Percentiles rank a stretch among this genome's conserved stretches.
These are phyloP conservation scores for Chytriomyces sp. DNA, from an alignment of 192 early-diverging fungal genomes.

Conservation along the genomic window DNA sequence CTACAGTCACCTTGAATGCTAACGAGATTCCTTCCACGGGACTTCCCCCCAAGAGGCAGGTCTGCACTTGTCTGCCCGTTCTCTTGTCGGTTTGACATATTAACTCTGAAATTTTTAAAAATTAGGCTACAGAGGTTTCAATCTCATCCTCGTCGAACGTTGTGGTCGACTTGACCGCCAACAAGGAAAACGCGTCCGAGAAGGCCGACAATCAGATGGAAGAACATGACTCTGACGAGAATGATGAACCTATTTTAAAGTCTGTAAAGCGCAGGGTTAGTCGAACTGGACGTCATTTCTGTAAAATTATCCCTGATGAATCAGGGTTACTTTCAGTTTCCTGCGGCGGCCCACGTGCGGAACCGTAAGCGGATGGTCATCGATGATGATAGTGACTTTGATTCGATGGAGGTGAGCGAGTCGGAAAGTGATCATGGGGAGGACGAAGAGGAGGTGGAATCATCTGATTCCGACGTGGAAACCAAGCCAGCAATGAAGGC, in stretches of 20 bases:
- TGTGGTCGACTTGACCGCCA: no score
- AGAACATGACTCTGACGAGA: no score
- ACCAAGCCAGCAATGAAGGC: not conserved
- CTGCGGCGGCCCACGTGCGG: not conserved
- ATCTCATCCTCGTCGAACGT: no score
- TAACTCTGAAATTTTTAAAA: no score
- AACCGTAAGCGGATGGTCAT: not conserved
- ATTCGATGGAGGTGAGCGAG: not conserved
- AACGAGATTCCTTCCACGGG: not conserved
- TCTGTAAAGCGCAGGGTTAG: not conserved
- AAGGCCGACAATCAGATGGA: not conserved
- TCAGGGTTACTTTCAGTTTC: not conserved
- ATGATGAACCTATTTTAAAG: not conserved
- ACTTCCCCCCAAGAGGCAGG: not conserved
- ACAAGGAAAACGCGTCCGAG: not conserved
- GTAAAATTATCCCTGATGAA: not conserved
- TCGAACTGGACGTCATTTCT: not conserved
- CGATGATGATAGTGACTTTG: slow-evolving; percentile 16
- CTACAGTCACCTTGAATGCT: not conserved
- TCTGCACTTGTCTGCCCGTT: no score
- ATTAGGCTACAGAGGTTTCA: no score
- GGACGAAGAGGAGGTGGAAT: not conserved
- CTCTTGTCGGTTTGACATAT: no score
- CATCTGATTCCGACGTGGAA: not conserved
- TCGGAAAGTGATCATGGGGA: not conserved